Percentiles rank a stretch among this genome's conserved stretches.
Conservation (phyloP, 768 basidiomycete species). For the Mycena amicta region DNA sequence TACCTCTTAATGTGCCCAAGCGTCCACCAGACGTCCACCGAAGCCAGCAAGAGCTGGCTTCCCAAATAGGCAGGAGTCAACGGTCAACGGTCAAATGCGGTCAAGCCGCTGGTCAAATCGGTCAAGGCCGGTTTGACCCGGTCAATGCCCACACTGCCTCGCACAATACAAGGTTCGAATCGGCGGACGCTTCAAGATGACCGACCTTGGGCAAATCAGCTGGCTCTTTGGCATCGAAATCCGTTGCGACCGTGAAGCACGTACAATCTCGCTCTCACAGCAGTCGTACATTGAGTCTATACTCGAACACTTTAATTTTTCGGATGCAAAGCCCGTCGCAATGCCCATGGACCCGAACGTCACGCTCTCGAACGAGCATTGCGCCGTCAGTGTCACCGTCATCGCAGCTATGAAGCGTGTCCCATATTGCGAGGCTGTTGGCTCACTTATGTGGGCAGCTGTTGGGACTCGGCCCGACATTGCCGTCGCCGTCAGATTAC, state of each 20-base stretch:
- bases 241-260: conserved; percentile 7
- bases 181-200: conserved; percentile 15
- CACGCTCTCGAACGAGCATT: not conserved
- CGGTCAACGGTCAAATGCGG: no score
- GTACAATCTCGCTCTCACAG: conserved; percentile 28
- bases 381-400: not conserved
- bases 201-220: conserved; percentile 26
- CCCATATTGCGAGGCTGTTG: conserved; percentile 8
- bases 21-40: no score
- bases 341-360: conserved; percentile 19
- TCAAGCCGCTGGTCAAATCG: no score
- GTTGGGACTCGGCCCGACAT: conserved; percentile 17
- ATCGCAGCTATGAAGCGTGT: not conserved
- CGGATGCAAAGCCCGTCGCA: conserved; percentile 17
- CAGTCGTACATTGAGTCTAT: conserved; percentile 23
- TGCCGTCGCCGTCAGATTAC: conserved; percentile 9
- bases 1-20: no score
- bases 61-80: no score
- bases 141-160: no score
- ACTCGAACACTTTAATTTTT: conserved; percentile 15
- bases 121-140: no score
- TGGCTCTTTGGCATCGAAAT: conserved; percentile 31
- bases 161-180: not conserved
- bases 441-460: conserved; percentile 18
- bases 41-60: no score